Base-by-base conservation (phyloP, 2,329 filamentous ascomycete species). In the Arachnomyces sp. region DNA sequence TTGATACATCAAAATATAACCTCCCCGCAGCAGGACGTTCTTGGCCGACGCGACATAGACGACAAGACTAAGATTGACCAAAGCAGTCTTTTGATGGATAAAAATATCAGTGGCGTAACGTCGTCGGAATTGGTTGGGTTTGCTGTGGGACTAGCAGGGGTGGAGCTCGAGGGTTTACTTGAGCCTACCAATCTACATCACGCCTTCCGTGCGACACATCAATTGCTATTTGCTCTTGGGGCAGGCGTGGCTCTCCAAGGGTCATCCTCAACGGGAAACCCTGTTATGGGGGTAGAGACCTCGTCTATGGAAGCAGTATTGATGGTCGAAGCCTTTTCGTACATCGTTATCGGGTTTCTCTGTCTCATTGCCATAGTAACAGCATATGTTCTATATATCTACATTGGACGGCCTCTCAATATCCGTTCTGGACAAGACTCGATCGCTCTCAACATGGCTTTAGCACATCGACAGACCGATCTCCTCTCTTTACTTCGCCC, bases 191-290 rank as follows among this genome's bases (percentile, higher is more conserved):
- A 42, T 0, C 41, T 73, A 0, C 47, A 52, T 0, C 17, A 46
- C 2, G 60, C 62, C 0, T 70, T 68, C 33, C 54, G 63, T 17
- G 51, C 53, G 1, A 65, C 66, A 0, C 69, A 73, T 38, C 52
- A 63, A 8, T 21, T 73, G 0, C 45, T 72, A 0, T 71, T 73
- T 31, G 46, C 63, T 1, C 8, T 45, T 7, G 57, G 57, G 3
- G 44, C 59, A 9, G 48, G 35, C 9, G 9, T 5, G 21, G 21
- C 9, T 25, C 5, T 25, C 5, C 21, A 25, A 25, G 21, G 9
- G 21, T 9, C 21, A 25, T 25, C 21, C 9, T 25, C 9, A 25
- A 5, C 21, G 21, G 21, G 9, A 25, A 25, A 25, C 9, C 9
- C 21, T 25, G 5, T 9, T 5, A 9, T 5, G 12, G 36, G 39